These are phyloP conservation scores for Aspergillus bombycis DNA, from an alignment of 2,329 filamentous ascomycete species.

Conservation along the genomic window DNA sequence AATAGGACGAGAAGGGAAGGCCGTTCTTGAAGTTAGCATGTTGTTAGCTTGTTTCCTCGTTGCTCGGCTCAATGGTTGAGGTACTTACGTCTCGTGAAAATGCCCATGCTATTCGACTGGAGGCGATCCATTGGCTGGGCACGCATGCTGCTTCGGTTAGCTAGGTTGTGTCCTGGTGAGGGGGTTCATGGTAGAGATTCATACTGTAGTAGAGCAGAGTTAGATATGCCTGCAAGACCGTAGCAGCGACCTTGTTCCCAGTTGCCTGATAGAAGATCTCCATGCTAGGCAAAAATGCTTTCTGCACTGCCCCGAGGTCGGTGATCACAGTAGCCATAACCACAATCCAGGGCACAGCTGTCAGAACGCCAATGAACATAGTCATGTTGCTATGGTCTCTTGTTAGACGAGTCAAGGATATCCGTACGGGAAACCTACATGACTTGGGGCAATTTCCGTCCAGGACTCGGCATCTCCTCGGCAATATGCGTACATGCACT, in stretches of 20 bases:
- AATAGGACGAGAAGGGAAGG: constrained; percentile 29
- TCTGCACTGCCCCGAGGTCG: constrained; percentile 31
- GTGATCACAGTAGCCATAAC: constrained; percentile 29
- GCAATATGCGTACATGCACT: constrained; percentile 22
- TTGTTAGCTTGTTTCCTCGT: background rate
- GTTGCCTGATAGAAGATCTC: constrained; percentile 28
- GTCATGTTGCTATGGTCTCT: constrained; percentile 27
- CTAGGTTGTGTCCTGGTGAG: background rate
- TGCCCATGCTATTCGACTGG: constrained; percentile 37
- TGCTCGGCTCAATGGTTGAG: background rate
- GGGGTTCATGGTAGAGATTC: background rate
- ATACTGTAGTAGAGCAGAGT: constrained; percentile 20
- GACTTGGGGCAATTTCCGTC: constrained; percentile 20
- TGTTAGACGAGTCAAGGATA: background rate
- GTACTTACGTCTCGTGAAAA: constrained; percentile 34
- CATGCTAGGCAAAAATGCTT: constrained; percentile 17
- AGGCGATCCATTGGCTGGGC: constrained; percentile 35
- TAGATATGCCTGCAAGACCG: constrained; percentile 18
- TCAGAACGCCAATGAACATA: constrained; percentile 31
- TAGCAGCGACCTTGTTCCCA: constrained; percentile 24
- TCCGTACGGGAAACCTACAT: constrained; percentile 13
- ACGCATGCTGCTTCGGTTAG: constrained; percentile 22
- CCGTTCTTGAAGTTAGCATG: constrained; percentile 16
- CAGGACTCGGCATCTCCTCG: constrained; percentile 20
- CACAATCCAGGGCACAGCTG: constrained; percentile 31